phyloP scores from a whole-genome alignment of 768 basidiomycete genomes.

The Suillus cothurnatus region DNA sequence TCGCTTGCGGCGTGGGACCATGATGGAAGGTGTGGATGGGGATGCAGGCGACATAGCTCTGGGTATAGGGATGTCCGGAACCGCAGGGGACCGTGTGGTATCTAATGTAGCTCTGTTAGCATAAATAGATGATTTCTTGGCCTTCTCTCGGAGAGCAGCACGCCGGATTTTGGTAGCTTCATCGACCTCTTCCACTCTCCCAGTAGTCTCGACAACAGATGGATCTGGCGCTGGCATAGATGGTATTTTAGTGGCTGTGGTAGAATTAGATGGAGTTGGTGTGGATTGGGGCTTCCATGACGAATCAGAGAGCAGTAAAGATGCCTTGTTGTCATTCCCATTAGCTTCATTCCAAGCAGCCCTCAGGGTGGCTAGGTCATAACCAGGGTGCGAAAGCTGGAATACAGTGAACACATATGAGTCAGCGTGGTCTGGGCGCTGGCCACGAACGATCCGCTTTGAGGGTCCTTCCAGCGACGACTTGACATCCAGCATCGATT shows the following conservation, averaged over 20 bases:
- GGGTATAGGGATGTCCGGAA: conserved; percentile 38
- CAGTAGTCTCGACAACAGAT: conserved; percentile 41
- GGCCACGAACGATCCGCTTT: conserved; percentile 56
- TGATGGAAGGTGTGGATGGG: conserved; percentile 44
- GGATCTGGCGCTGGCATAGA: conserved; percentile 21
- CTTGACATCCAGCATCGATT: conserved; percentile 57
- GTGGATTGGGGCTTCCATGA: conserved; percentile 48
- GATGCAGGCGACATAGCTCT: conserved; percentile 39
- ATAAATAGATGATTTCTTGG: conserved; percentile 83
- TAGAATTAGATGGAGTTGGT: conserved; percentile 21
- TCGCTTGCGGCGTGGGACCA: conserved; percentile 48
- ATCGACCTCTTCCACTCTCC: conserved; percentile 71
- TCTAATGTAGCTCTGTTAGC: conserved; percentile 62
- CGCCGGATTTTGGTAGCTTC: conserved; percentile 71
- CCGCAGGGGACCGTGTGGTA: conserved; percentile 37
- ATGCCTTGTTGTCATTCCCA: conserved; percentile 64
- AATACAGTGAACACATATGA: conserved; percentile 54
- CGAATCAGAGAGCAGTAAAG: conserved; percentile 56
- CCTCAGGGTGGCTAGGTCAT: conserved; percentile 40
- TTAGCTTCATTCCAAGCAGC: conserved; percentile 69
- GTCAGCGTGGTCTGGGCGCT: conserved; percentile 36
- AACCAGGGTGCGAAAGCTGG: conserved; percentile 60
- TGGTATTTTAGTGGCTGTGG: not conserved
- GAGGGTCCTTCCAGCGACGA: conserved; percentile 45
- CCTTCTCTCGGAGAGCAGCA: conserved; percentile 69